phyloP scores from a whole-genome alignment of 345 rosid species.

The Reutealis trisperma region DNA sequence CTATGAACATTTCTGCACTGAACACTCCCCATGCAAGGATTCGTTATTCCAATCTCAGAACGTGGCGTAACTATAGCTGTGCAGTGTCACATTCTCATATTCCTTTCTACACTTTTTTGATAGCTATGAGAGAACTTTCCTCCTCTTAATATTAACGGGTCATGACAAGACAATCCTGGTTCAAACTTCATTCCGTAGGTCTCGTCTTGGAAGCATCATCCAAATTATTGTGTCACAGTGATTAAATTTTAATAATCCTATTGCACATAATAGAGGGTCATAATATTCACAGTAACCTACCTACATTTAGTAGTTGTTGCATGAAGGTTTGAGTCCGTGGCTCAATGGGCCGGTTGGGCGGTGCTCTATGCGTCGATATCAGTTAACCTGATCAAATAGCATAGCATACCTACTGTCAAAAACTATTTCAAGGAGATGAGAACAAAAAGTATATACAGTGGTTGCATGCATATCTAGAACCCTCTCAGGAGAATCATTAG shows the following conservation, averaged over 20 bases:
- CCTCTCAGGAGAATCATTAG: slow-evolving; percentile 27
- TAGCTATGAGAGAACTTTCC: not conserved
- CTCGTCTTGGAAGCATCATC: slow-evolving; percentile 8
- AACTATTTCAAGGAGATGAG: slow-evolving; percentile 18
- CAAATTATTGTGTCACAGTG: slow-evolving; percentile 21
- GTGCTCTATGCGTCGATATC: slow-evolving; percentile 45
- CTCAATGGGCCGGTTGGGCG: slow-evolving; percentile 57
- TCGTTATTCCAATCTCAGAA: not conserved
- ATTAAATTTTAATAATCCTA: slow-evolving; percentile 34
- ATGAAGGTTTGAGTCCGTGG: slow-evolving; percentile 47
- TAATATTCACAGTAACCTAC: slow-evolving; percentile 51
- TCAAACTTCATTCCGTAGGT: too few relatives aligned
- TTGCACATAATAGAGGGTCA: slow-evolving; percentile 41
- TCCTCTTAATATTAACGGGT: not conserved
- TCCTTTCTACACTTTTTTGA: too few relatives aligned
- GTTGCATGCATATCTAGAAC: slow-evolving; percentile 30
- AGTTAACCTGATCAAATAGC: slow-evolving; percentile 30
- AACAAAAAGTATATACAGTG: slow-evolving; percentile 14
- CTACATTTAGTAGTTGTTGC: slow-evolving; percentile 34
- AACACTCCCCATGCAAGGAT: not conserved
- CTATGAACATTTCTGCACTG: slow-evolving; percentile 22
- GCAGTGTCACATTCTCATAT: not conserved
- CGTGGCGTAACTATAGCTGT: slow-evolving; percentile 1
- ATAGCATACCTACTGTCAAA: slow-evolving; percentile 11
- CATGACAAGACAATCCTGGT: too few relatives aligned